A percentile compares a stretch with the other conserved stretches of the same genome.
phyloP scores from a whole-genome alignment of 768 basidiomycete species.

The Mycena indigotica region DNA sequence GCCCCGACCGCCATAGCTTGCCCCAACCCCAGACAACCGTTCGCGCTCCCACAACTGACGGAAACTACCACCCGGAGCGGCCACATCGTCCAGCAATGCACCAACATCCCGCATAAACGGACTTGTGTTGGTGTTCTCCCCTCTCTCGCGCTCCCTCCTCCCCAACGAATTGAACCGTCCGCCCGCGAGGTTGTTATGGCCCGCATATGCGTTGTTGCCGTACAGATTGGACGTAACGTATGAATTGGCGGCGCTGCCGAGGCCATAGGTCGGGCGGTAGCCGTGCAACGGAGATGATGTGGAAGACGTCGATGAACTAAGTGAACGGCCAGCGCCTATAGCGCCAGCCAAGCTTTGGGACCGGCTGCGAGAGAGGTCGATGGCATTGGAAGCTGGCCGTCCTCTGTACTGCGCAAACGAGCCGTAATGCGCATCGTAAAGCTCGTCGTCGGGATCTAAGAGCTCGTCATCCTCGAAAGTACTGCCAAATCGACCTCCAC shows the following conservation, averaged over 20 bases:
- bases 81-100: constrained; percentile 74
- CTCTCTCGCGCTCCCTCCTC: constrained; percentile 17
- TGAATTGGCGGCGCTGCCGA: constrained; percentile 10
- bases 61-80: constrained; percentile 53
- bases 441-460: constrained; percentile 16
- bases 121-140: constrained; percentile 75
- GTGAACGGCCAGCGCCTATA: constrained; percentile 7
- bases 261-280: background rate
- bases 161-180: constrained; percentile 45
- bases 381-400: background rate
- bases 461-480: constrained; percentile 24
- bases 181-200: constrained; percentile 37
- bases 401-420: constrained; percentile 3
- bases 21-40: constrained; percentile 1
- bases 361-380: constrained; percentile 19
- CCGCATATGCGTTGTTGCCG: constrained; percentile 14
- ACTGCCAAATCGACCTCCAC: constrained; percentile 10
- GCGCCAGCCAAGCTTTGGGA: constrained; percentile 16
- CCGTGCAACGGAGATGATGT: background rate
- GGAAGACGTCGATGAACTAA: background rate
- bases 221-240: constrained; percentile 10
- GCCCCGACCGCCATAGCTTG: background rate
- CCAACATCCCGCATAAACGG: constrained; percentile 86
- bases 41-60: constrained; percentile 72
- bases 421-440: constrained; percentile 12